A percentile compares a stretch with the other conserved stretches of the same genome.
Conservation (phyloP, 192 early-diverging fungal genomes). For the Gamsiella multidivaricata region DNA sequence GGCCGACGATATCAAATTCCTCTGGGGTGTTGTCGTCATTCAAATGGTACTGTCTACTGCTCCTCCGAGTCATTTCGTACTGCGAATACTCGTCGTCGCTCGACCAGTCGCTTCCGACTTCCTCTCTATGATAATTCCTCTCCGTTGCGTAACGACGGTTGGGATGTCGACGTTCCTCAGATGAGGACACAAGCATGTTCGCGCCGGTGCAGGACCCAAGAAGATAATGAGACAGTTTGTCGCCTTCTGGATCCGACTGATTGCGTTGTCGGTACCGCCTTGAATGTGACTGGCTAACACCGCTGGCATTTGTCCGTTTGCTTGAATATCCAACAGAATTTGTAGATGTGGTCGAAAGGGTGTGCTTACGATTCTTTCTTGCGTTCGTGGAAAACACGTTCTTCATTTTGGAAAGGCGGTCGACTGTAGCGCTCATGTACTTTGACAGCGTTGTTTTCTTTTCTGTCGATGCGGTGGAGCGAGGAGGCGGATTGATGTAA, state of each 20-base stretch:
- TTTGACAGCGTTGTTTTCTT: conserved; percentile 29
- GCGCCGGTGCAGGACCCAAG: conserved; percentile 19
- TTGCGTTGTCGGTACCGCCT: conserved; percentile 13
- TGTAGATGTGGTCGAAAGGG: conserved; percentile 1
- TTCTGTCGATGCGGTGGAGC: conserved; percentile 5
- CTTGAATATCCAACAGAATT: background rate
- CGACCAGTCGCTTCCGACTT: conserved; percentile 28
- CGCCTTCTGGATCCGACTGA: conserved; percentile 9
- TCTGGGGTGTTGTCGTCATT: background rate
- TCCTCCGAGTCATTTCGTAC: conserved; percentile 18
- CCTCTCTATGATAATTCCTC: conserved; percentile 8
- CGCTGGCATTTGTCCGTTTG: background rate
- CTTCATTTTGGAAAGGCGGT: conserved; percentile 36
- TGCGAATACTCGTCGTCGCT: conserved; percentile 42
- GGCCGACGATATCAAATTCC: background rate
- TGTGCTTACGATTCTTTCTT: conserved; percentile 6
- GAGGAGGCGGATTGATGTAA: conserved; percentile 41
- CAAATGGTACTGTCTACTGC: conserved; percentile 6
- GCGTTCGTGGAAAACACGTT: conserved; percentile 13
- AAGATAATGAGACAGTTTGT: conserved; percentile 24
- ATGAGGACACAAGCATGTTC: conserved; percentile 17
- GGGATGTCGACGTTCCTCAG: conserved; percentile 15
- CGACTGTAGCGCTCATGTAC: conserved; percentile 37
- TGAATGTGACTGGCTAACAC: background rate
- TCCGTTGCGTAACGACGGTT: conserved; percentile 3